Evolutionary conservation across 2,329 filamentous ascomycete species (phyloP), one percentile per base, ranked within the genome.

Genomic region (Colletotrichum neosansevieriae): DNA sequence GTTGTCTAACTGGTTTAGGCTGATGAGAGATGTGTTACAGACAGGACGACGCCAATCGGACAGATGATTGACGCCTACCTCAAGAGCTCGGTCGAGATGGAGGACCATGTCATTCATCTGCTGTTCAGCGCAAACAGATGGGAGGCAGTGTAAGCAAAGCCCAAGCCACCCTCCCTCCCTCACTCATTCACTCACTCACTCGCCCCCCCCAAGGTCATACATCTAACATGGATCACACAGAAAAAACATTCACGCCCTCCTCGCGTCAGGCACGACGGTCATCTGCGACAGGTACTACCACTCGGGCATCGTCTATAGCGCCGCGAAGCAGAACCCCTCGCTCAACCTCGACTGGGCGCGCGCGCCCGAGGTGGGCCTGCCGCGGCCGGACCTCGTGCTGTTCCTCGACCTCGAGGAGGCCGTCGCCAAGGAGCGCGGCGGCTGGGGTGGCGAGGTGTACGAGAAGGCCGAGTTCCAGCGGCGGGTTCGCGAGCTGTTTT

Each of bases 241-340:
- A 2, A 81, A 83, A 72, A 80, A 80, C 57, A 90, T 91, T 51
- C 75, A 82, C 17, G 64, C 79, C 1, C 81, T 87, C 6, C 79
- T 98, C 6, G 80, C 83, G 1, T 78, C 83, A 1, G 94, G 95
- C 9, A 90, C 85, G 19, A 96, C 89, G 0, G 86, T 99, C 36
- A 84, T 99, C 44, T 90, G 95, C 72, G 96, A 99, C 79, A 90
- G 96, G 54, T 99, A 98, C 82, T 97, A 97, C 78, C 95, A 97
- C 83, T 96, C 92, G 19, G 96, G 96, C 61, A 92, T 94, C 65
- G 94, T 98, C 57, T 99, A 98, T 82, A 94, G 91, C 24, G 93
- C 94, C 0, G 95, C 96, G 3, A 98, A 98, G 77, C 84, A 88
- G 50, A 93, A 93, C 73, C 88, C 90, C 0, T 79, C 83, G 2